These are phyloP conservation scores for Cladorrhinum samala DNA, from an alignment of 495 filamentous ascomycete genomes.

Conservation along the genomic window DNA sequence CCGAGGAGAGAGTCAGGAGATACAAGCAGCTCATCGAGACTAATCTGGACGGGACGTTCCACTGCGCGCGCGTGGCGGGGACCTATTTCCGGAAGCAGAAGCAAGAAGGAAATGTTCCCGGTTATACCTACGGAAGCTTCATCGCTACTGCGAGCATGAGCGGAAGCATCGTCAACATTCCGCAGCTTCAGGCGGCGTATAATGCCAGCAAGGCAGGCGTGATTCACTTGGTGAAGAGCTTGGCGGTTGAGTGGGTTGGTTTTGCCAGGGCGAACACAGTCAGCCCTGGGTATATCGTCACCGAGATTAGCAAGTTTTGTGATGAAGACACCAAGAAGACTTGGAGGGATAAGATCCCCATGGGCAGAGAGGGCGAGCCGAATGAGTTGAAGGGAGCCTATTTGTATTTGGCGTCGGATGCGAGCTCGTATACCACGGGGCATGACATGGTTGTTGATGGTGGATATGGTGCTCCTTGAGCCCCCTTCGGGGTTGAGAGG, in stretches of 20 bases:
- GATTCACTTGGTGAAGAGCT: conserved; percentile 75
- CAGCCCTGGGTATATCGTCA: conserved; percentile 82
- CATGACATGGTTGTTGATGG: conserved; percentile 73
- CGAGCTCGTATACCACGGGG: conserved; percentile 78
- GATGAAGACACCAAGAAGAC: conserved; percentile 62
- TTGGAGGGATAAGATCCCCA: conserved; percentile 76
- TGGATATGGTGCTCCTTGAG: conserved; percentile 43
- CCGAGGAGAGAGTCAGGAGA: conserved; percentile 39
- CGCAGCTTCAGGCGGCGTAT: conserved; percentile 79
- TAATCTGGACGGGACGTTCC: conserved; percentile 78
- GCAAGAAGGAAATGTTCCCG: conserved; percentile 56
- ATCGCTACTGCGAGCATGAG: conserved; percentile 76
- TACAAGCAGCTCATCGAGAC: conserved; percentile 65
- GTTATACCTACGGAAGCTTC: conserved; percentile 66
- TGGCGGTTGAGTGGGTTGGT: conserved; percentile 82
- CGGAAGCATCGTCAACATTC: conserved; percentile 82
- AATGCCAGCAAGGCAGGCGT: conserved; percentile 84
- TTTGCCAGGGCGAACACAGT: conserved; percentile 80
- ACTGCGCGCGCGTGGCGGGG: conserved; percentile 73
- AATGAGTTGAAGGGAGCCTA: conserved; percentile 84
- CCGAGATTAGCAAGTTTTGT: conserved; percentile 73
- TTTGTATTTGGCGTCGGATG: conserved; percentile 81
- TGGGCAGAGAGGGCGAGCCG: conserved; percentile 71
- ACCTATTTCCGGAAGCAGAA: conserved; percentile 56
- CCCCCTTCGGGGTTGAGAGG: not conserved